Conservation (phyloP, 352 stramenopile genomes). For the Pythium aquatile region DNA sequence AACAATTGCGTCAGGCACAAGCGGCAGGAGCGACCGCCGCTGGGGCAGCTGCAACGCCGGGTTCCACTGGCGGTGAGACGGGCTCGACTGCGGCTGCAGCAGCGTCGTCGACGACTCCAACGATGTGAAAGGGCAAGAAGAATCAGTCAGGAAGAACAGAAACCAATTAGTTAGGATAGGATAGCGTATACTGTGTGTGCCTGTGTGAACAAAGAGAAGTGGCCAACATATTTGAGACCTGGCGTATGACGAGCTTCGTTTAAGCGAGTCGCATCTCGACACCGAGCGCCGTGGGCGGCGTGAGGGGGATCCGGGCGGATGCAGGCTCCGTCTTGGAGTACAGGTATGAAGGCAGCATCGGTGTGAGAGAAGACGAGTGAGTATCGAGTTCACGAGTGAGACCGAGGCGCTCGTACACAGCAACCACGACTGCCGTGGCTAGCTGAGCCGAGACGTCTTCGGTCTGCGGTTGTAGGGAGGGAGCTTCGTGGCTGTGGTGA, state of each 20-base stretch:
- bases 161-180: conserved; percentile 11
- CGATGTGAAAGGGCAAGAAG: conserved; percentile 1
- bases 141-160: conserved; percentile 1
- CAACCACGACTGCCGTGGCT: conserved; percentile 35
- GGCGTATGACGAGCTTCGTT: neutral
- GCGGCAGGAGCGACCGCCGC: conserved; percentile 9
- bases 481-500: neutral
- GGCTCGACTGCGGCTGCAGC: neutral
- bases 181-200: conserved; percentile 11
- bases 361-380: neutral
- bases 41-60: conserved; percentile 5
- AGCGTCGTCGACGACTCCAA: conserved; percentile 12
- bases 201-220: conserved; percentile 6
- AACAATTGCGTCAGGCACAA: conserved; percentile 46
- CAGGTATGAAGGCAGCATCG: neutral
- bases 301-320: neutral
- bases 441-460: conserved; percentile 25
- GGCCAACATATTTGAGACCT: conserved; percentile 3
- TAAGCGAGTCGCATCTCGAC: conserved; percentile 13
- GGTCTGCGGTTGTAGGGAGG: neutral
- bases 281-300: conserved; percentile 20
- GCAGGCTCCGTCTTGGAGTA: neutral
- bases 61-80: conserved; percentile 2
- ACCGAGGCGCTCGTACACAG: conserved; percentile 42
- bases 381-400: conserved; percentile 27